A percentile compares a stretch with the other conserved stretches of the same genome.
These are phyloP conservation scores for Moesziomyces aphidis DNA, from an alignment of 1,284 basidiomycete genomes.

Conservation along the genomic window DNA sequence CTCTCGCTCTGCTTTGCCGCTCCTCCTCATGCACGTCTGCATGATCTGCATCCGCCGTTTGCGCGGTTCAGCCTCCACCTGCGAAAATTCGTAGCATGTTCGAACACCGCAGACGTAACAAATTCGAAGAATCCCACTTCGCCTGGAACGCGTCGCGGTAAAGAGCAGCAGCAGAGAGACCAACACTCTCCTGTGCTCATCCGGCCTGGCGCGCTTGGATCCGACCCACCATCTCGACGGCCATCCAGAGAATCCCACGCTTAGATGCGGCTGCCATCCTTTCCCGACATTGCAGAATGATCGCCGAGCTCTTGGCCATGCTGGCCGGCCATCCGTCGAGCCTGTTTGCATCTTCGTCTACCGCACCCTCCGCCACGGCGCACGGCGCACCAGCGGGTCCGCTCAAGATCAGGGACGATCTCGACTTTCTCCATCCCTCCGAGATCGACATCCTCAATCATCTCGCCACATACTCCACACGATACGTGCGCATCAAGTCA, in stretches of 20 bases:
- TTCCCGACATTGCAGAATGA: slow-evolving; percentile 30
- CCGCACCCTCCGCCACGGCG: not conserved
- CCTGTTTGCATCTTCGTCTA: slow-evolving; percentile 44
- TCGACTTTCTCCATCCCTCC: slow-evolving; percentile 40
- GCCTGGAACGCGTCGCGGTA: slow-evolving; percentile 32
- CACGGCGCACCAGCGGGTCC: slow-evolving; percentile 1
- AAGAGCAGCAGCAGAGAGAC: slow-evolving; percentile 8
- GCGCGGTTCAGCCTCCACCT: slow-evolving; percentile 3
- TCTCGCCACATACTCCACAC: slow-evolving; percentile 39
- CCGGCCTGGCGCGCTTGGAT: not conserved
- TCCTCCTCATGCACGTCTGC: not conserved
- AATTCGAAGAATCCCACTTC: not conserved
- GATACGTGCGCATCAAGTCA: slow-evolving; percentile 37
- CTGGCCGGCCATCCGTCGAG: slow-evolving; percentile 51
- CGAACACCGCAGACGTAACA: slow-evolving; percentile 7
- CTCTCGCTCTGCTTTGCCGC: not conserved
- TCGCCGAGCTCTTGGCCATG: slow-evolving; percentile 49
- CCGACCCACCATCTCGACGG: not conserved
- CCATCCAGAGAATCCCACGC: not conserved
- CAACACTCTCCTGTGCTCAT: slow-evolving; percentile 29
- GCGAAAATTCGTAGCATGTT: not conserved
- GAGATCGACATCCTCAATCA: slow-evolving; percentile 44
- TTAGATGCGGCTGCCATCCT: not conserved
- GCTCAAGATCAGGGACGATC: slow-evolving; percentile 35
- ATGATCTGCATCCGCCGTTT: not conserved